Evolutionary conservation across 305 asterid species (phyloP).

Genomic region (Salvia sclarea): DNA sequence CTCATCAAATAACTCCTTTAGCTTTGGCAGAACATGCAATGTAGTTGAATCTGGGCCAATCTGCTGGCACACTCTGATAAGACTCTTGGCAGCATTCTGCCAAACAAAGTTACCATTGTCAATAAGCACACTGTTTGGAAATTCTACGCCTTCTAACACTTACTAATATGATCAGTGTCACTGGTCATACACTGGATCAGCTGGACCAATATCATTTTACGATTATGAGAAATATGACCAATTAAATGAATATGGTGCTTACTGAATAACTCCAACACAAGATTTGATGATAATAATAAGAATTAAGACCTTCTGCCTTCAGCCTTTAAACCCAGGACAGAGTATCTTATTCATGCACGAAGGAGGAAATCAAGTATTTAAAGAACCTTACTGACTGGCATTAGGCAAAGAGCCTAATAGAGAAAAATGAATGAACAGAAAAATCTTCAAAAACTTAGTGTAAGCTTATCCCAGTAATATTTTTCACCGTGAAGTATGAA

Average conservation of each 20-base stretch:
- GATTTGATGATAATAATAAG: background rate
- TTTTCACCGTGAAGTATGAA: background rate
- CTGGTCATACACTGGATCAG: background rate
- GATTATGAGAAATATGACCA: background rate
- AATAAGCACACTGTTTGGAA: background rate
- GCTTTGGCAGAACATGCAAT: constrained; percentile 79
- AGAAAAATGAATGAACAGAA: background rate
- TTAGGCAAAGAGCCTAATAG: constrained; percentile 11
- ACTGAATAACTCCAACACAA: background rate
- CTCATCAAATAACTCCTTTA: constrained; percentile 76
- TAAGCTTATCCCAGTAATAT: too few relatives aligned
- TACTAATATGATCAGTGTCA: background rate
- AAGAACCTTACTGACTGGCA: constrained; percentile 4
- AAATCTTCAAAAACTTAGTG: background rate
- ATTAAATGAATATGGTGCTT: background rate
- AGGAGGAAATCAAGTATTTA: constrained; percentile 9
- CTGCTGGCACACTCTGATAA: constrained; percentile 78
- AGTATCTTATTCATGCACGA: constrained; percentile 1
- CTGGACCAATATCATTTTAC: background rate
- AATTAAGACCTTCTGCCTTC: background rate
- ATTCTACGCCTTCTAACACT: background rate
- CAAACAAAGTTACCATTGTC: constrained; percentile 35
- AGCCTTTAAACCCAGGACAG: background rate
- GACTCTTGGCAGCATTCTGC: constrained; percentile 83
- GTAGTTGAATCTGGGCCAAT: constrained; percentile 88